phyloP scores from a whole-genome alignment of 441 rosid genomes.

The Gossypium schwendimanii region DNA sequence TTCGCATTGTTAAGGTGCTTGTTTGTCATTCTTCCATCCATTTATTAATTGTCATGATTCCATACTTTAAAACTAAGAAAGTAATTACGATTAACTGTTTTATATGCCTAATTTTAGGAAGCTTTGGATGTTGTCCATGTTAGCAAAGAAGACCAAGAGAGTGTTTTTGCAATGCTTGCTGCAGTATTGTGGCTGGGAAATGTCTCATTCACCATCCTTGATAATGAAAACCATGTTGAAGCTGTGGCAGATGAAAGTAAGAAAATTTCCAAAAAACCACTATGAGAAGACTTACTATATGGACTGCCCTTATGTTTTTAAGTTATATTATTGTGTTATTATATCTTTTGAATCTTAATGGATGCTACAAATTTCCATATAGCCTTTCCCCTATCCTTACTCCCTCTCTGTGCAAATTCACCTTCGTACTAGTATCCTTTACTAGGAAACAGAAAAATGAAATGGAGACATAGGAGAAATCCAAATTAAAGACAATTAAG shows the following conservation, averaged over 20 bases:
- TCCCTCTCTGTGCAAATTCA: neutral
- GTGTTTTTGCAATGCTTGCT: slow-evolving; percentile 88
- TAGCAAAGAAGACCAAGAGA: slow-evolving; percentile 92
- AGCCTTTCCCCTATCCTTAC: neutral
- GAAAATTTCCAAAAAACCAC: slow-evolving; percentile 21
- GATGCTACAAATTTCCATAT: neutral
- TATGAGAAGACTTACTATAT: neutral
- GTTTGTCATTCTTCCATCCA: neutral
- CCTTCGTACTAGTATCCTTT: neutral
- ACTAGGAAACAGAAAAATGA: neutral
- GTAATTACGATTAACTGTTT: slow-evolving; percentile 6
- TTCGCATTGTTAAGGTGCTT: slow-evolving; percentile 57
- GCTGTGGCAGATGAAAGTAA: slow-evolving; percentile 79
- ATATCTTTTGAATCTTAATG: neutral
- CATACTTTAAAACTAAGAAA: neutral
- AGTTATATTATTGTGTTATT: neutral
- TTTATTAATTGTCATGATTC: neutral
- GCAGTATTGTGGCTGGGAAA: slow-evolving; percentile 96
- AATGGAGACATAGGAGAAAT: neutral
- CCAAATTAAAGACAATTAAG: neutral
- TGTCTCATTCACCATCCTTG: slow-evolving; percentile 60
- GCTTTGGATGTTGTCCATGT: slow-evolving; percentile 92
- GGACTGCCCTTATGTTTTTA: neutral
- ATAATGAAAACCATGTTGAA: slow-evolving; percentile 94
- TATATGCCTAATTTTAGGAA: slow-evolving; percentile 49